Evolutionary conservation across 2,329 filamentous ascomycete species (phyloP), one percentile per base, ranked within the genome.

Genomic region (Biscogniauxia mediterranea): DNA sequence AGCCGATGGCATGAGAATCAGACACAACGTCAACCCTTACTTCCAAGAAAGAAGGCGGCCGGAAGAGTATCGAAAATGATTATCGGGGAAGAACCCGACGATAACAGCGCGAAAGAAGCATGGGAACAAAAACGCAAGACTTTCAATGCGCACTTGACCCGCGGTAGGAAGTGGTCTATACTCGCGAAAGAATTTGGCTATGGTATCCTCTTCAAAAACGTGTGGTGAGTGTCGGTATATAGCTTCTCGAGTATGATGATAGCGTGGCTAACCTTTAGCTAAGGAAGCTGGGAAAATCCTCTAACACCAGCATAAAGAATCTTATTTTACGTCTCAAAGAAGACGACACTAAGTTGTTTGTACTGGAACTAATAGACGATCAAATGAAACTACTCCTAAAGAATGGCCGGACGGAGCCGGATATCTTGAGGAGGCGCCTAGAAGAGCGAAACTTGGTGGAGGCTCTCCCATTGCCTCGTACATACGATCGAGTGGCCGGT

Each of bases 131-230:
- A 23, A 17, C 58, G 58, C 4, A 56, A 53, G 19, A 51, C 3
- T 9, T 17, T 60, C 9, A 49, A 60, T 49, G 52, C 19, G 26
- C 26, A 56, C 32, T 26, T 60, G 3, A 19, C n/a, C 17, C 58
- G 58, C 21, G 54, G 54, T 7, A 60, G 54, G 49, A 60, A 60
- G 32, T 60, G 58, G 54, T 50, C 25, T 20, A 55, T 3, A 20
- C 46, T 60, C 20, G 54, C 46, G 19, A 26, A 60, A 15, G 23
- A 57, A 13, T 49, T 60, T 46, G 50, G 58, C 23, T 56, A 57
- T 19, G 58, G 54, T 17, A 57, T 60, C 25, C 25, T 60, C 5
- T 56, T 60, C 13, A 56, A 53, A 53, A 20, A 60, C 38, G 28
- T 20, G n/a, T 60, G 46, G 54, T 60, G 38, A 28, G 54, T 52